Base-by-base conservation (phyloP, 129 eudicot genomes). In the Oenanthe sinensis region DNA sequence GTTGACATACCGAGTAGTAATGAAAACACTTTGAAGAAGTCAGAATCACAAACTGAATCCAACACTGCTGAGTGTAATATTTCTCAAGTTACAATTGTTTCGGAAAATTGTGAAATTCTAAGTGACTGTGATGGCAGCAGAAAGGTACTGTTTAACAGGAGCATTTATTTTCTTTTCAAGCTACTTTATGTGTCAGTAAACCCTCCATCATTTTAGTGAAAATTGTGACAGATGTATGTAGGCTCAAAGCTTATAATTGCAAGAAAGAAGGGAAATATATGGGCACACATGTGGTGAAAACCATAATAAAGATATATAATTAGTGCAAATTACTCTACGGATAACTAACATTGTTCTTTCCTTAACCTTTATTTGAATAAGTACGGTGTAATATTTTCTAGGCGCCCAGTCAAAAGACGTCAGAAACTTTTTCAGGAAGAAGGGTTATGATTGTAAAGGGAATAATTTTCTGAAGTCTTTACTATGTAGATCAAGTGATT, bases 81-180 rank as follows among this genome's bases (percentile, higher is more conserved):
- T 82, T 88, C 49, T 44, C 81, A 80, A 83, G 81, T 63, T 79
- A 28, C 65, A 48, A 52, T 68, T 72, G 78, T 71, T 37, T 19
- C 78, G 15, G 86, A 85, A 86, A 82, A 67, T 68, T 55, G 42
- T 80, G 86, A 75, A 44, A 80, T 77, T 78, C 81, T 78, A 72
- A 79, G 75, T 85, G 79, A 39, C 65, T 46, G 73, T 40, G 74
- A 75, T 77, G 87, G 78, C 52, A 76, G 81, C 71, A 82, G 46
- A 85, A 79, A 86, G 94, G 94, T 89, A 81, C 47, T 33, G 9
- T 36, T 62, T 22, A 30, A 14, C 15, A 17, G 19, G 8, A 30
- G 4, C 8, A 4, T 40, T 24, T 10, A 2, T 44, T 10, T 9
- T 10, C 15, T 46, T 46, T 46, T 46, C 13, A 46, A 46, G 50